phyloP scores from a whole-genome alignment of 225 moss, liverwort and hornwort species.

The Rhytidiadelphus loreus region DNA sequence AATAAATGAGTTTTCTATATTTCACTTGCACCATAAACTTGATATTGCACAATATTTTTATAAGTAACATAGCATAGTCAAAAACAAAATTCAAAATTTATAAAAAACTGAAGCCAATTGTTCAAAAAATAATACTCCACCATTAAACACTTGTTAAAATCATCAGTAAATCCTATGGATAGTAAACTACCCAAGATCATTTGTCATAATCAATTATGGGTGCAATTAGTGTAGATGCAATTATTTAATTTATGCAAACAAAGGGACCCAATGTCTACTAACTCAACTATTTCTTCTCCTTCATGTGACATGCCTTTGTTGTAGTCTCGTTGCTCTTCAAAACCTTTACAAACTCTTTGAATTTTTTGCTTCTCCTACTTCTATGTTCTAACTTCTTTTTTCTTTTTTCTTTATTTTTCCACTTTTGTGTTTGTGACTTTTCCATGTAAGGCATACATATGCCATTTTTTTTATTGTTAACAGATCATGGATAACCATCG shows the following conservation, averaged over 20 bases:
- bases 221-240: background rate
- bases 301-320: fast-evolving
- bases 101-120: background rate
- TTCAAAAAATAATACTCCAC: no score
- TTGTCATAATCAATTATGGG: background rate
- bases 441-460: fast-evolving
- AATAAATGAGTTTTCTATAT: background rate
- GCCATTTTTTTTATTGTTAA: background rate
- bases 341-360: background rate
- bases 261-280: fast-evolving
- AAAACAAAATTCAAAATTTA: no score
- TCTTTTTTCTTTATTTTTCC: background rate
- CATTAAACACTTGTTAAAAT: background rate
- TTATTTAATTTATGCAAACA: no score
- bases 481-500: background rate
- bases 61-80: no score
- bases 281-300: background rate
- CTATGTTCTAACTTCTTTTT: background rate
- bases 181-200: background rate
- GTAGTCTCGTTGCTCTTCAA: background rate
- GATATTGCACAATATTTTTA: fast-evolving
- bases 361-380: background rate
- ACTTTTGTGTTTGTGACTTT: fast-evolving
- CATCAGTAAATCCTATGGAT: fast-evolving
- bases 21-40: background rate